A percentile compares a stretch with the other conserved stretches of the same genome.
Evolutionary conservation across 2,329 filamentous ascomycete genomes (phyloP).

Genomic region (Phaeoacremonium minimum): DNA sequence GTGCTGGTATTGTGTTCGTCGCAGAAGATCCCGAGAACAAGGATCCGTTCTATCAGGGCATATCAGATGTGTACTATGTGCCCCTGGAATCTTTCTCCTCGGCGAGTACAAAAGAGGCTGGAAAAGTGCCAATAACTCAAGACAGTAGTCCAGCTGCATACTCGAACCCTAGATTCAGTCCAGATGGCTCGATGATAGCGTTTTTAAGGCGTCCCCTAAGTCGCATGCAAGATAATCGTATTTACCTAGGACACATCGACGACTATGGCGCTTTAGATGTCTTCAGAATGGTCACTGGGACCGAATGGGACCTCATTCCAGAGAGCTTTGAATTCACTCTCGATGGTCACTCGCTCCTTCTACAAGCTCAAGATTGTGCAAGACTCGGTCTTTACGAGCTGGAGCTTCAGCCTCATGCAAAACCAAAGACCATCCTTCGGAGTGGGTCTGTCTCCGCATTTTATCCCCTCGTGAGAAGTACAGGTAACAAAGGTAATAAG

Average conservation of each 20-base stretch:
- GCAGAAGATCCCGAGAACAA: conserved; percentile 14
- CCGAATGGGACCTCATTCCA: conserved; percentile 21
- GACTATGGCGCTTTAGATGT: conserved; percentile 22
- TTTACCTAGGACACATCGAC: conserved; percentile 24
- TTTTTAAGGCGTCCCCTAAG: conserved; percentile 23
- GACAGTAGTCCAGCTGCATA: conserved; percentile 9
- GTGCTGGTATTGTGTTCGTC: conserved; percentile 27
- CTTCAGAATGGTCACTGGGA: conserved; percentile 18
- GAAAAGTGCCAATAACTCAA: conserved; percentile 15
- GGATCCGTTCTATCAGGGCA: conserved; percentile 8
- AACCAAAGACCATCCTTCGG: conserved; percentile 17
- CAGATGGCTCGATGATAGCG: conserved; percentile 27
- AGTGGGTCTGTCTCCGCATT: conserved; percentile 21
- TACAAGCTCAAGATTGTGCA: conserved; percentile 26
- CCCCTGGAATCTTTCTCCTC: conserved; percentile 26
- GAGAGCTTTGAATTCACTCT: conserved; percentile 27
- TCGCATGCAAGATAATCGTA: conserved; percentile 17
- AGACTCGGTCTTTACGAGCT: conserved; percentile 25
- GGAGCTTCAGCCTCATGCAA: conserved; percentile 20
- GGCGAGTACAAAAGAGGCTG: too few species aligned
- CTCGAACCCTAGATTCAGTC: conserved; percentile 27
- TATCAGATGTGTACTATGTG: conserved; percentile 24
- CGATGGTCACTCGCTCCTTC: conserved; percentile 24
- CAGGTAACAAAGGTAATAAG: conserved; percentile 13
- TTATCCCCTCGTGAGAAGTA: conserved; percentile 17